Evolutionary conservation across 2,329 filamentous ascomycete species (phyloP).

Genomic region (Neofusicoccum umdonicola): DNA sequence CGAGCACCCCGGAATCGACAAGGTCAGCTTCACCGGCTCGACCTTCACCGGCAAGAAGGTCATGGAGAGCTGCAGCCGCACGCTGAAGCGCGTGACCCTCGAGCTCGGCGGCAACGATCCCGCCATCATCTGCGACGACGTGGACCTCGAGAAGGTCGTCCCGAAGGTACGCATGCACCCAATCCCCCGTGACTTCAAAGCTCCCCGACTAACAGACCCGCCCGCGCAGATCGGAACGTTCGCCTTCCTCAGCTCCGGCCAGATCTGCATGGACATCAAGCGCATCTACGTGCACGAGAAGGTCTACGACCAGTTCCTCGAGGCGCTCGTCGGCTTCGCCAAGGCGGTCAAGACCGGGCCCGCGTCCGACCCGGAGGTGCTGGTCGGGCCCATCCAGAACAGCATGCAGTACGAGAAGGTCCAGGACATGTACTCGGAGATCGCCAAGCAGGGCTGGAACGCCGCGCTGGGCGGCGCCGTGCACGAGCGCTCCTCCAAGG

Average conservation of each 20-base stretch:
- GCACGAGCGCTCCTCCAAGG: conserved; percentile 32
- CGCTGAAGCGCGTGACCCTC: conserved; percentile 59
- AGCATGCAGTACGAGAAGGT: conserved; percentile 63
- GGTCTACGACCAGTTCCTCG: conserved; percentile 58
- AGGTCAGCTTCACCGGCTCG: conserved; percentile 64
- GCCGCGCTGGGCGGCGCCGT: conserved; percentile 51
- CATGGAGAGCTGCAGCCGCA: conserved; percentile 53
- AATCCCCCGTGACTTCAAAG: not conserved
- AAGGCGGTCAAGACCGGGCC: conserved; percentile 39
- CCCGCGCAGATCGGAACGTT: conserved; percentile 41
- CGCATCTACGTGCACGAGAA: conserved; percentile 60
- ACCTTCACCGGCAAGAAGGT: conserved; percentile 59
- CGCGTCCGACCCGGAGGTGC: conserved; percentile 41
- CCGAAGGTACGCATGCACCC: conserved; percentile 24
- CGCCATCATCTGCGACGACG: conserved; percentile 57
- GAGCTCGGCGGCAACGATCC: conserved; percentile 64
- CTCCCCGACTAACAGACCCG: not conserved
- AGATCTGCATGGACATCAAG: conserved; percentile 47
- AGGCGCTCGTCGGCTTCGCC: conserved; percentile 46
- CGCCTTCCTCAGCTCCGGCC: conserved; percentile 58
- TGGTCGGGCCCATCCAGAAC: conserved; percentile 63
- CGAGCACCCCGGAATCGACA: conserved; percentile 57
- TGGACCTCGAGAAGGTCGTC: conserved; percentile 43
- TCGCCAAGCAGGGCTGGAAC: conserved; percentile 53
- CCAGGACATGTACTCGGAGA: conserved; percentile 55